Evolutionary conservation across 2,329 filamentous ascomycete genomes (phyloP), one percentile per base, ranked within the genome.

Genomic region (Fusarium sp.): DNA sequence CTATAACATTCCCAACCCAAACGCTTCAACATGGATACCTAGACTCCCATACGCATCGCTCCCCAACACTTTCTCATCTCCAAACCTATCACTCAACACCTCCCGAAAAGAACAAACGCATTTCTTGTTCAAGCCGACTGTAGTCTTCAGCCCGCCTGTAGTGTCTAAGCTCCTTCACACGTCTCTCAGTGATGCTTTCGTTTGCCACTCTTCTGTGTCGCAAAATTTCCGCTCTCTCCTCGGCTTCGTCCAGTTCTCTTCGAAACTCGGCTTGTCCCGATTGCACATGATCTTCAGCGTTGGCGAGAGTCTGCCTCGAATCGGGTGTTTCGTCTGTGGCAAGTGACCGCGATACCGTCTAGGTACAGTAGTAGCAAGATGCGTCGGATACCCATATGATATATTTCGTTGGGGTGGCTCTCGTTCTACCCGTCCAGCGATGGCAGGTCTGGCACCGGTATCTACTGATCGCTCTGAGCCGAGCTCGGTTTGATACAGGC

Each of bases 341-440:
- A 43, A 61, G 58, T 23, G 32, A 25, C 59, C 32, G 50, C 20
- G 59, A 50, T 20, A 23, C 30, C 32, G 59, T 32, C 43, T 23
- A 62, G 39, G 59, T 34, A 50, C 43, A 62, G 59, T 62, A 32
- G 43, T 50, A 62, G 32, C 59, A 62, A 20, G n/a, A 25, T 45
- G 34, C 20, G 20, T 16, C 10, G 14, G 41, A 34, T 18, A 23
- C n/a, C 58, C 58, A 34, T n/a, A 37, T 34, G n/a, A 6, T 30
- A 18, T 18, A 18, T 30, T 30, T 16, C 10, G 27, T n/a, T 13
- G 3, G 8, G 25, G 48, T 13, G 16, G 6, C 10, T 3, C 11
- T 52, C 25, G 18, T 52, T 30, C 48, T n/a, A 1, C 25, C 23
- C 25, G 48, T 32, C 48, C 48, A 32, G 18, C 48, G n/a, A 52